A percentile compares a stretch with the other conserved stretches of the same genome.
phyloP scores from a whole-genome alignment of 1,284 basidiomycete species.

The Ganoderma sinense region DNA sequence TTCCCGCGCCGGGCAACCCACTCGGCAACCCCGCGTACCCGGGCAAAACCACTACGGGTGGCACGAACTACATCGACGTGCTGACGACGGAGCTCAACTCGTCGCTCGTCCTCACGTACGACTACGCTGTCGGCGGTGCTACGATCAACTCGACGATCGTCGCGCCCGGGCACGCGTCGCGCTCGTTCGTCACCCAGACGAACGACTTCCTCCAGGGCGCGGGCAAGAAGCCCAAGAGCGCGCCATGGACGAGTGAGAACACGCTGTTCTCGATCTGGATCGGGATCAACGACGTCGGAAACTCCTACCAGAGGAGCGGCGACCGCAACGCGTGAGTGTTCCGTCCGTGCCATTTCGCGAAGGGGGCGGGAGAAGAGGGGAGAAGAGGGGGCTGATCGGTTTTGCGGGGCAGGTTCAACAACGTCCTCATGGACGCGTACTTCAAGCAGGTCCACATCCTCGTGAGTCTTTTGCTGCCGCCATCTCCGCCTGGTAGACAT shows the following conservation, averaged over 20 bases:
- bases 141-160: conserved; percentile 63
- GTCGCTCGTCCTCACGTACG: conserved; percentile 61
- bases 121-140: conserved; percentile 67
- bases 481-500: background rate
- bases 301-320: conserved; percentile 53
- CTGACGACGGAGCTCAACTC: conserved; percentile 58
- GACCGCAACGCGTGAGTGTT: conserved; percentile 55
- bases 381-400: background rate
- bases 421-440: conserved; percentile 56
- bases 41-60: conserved; percentile 58
- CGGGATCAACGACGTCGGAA: conserved; percentile 68
- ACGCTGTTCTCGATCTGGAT: conserved; percentile 67
- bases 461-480: conserved; percentile 43
- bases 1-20: conserved; percentile 56
- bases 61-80: conserved; percentile 65
- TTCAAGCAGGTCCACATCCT: conserved; percentile 63
- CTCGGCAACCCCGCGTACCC: conserved; percentile 67
- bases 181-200: conserved; percentile 62
- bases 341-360: background rate
- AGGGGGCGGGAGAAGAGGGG: background rate
- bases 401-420: conserved; percentile 49
- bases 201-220: conserved; percentile 55
- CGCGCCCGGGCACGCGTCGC: conserved; percentile 54
- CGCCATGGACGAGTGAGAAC: conserved; percentile 60
- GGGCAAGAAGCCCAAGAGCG: conserved; percentile 51